Evolutionary conservation across 1,284 basidiomycete genomes (phyloP).

Genomic region (Fomitopsis betulina): DNA sequence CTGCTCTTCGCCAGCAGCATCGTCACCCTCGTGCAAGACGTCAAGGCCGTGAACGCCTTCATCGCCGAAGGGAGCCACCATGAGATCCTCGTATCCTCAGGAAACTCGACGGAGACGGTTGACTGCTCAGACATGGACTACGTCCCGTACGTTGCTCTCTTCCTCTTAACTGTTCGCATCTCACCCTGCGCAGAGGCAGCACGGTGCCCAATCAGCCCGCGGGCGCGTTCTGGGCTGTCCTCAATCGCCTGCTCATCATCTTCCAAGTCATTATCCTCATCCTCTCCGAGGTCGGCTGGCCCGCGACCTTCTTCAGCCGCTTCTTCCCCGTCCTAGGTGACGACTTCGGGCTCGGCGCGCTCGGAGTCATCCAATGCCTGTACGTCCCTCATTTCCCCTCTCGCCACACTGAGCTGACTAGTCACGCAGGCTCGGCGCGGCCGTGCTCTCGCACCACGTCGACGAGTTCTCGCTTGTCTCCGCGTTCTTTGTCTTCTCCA

Average conservation of each 20-base stretch:
- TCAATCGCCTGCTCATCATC: constrained; percentile 79
- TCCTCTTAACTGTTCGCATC: not conserved
- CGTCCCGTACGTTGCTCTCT: constrained; percentile 50
- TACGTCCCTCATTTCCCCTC: constrained; percentile 28
- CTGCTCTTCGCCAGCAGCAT: constrained; percentile 77
- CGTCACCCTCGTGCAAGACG: constrained; percentile 73
- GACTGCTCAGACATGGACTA: constrained; percentile 65
- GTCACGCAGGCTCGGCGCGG: constrained; percentile 57
- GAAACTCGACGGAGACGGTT: constrained; percentile 24
- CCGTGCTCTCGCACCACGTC: constrained; percentile 79
- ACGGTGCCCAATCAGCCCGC: constrained; percentile 85
- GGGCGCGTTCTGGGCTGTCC: constrained; percentile 82
- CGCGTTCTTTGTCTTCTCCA: constrained; percentile 81
- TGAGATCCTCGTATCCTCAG: constrained; percentile 22
- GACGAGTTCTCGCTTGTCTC: constrained; percentile 78
- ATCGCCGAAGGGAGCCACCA: constrained; percentile 32
- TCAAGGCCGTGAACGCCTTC: constrained; percentile 72
- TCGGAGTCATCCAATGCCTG: constrained; percentile 82
- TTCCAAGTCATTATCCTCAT: constrained; percentile 72
- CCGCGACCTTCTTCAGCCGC: constrained; percentile 63
- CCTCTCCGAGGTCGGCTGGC: constrained; percentile 66
- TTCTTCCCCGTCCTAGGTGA: constrained; percentile 87
- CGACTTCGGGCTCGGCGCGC: constrained; percentile 75
- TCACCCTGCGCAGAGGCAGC: constrained; percentile 44
- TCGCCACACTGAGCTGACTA: constrained; percentile 1